Base-by-base conservation (phyloP, 805 yeast genomes). In the Candida multigemmis region DNA sequence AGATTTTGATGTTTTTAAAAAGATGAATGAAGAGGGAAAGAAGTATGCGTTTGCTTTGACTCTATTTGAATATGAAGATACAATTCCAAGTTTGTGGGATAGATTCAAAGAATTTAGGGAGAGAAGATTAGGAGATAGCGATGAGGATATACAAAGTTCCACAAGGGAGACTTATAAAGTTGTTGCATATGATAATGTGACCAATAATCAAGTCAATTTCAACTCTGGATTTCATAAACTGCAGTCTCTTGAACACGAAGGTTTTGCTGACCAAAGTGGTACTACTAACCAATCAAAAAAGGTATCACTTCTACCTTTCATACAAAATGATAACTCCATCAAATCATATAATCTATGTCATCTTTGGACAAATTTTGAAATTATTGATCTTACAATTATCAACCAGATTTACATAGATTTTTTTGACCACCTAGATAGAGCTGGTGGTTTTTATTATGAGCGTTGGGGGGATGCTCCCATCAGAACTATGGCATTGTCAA, bases 381-480 rank as follows among this genome's bases (percentile, higher is more conserved):
- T 81, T 29, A 91, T 81, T 2, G 78, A 77, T 33, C 60, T 81
- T 44, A 77, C 75, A 27, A 71, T 81, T 35, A 77, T 76, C 70
- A 58, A 72, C 0, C 50, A 62, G 19, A 61, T 66, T 12, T 81
- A 79, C 52, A 58, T 63, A 23, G 59, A 65, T 6, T 79, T 68
- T 52, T 81, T 81, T 46, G 60, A 78, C 13, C 56, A 57, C 45
- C 56, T 82, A 23, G 94, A 82, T 46, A 33, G 50, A 24, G 48
- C 69, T 3, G 93, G 93, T 31, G 94, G 93, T 1, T 82, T 82
- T 48, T 82, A 72, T 49, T 80, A 81, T 46, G 91, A 84, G 56
- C 65, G 95, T 38, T 84, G 94, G 94, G 95, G 95, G 12, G 95
- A 84, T 53, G 94, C 94, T 0, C 94, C 94, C 3, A 71, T 83